Conservation (phyloP, 1,284 basidiomycete genomes). For the Moesziomyces sp. region DNA sequence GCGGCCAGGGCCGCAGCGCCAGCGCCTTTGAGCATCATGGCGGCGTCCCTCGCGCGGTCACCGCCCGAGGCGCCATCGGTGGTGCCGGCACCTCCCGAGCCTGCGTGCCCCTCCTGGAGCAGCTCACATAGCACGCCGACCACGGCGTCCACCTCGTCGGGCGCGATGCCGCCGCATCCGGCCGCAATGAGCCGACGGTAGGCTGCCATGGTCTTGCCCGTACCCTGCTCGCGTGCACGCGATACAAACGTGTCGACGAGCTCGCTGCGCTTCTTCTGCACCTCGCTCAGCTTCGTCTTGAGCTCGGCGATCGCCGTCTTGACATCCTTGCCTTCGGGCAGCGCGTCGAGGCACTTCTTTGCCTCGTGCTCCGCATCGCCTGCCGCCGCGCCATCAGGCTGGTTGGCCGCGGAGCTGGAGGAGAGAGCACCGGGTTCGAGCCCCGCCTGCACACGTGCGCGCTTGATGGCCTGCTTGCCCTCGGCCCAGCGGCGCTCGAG, state of each 20-base stretch:
- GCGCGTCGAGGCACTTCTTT: conserved; percentile 17
- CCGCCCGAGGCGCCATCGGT: conserved; percentile 11
- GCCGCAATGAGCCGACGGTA: conserved; percentile 66
- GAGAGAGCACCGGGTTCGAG: conserved; percentile 37
- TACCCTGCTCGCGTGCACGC: conserved; percentile 56
- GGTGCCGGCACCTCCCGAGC: conserved; percentile 17
- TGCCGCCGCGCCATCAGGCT: conserved; percentile 1
- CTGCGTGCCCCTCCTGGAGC: conserved; percentile 50
- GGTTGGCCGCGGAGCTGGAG: conserved; percentile 23
- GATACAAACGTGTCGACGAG: conserved; percentile 48
- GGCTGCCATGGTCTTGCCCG: conserved; percentile 61
- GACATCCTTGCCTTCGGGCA: conserved; percentile 29
- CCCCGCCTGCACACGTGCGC: conserved; percentile 43
- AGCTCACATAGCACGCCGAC: conserved; percentile 64
- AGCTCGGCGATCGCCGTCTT: conserved; percentile 48
- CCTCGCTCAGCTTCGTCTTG: conserved; percentile 37
- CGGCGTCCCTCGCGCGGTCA: conserved; percentile 41
- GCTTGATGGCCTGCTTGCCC: conserved; percentile 47
- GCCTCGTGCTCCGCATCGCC: conserved; percentile 4
- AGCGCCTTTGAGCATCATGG: conserved; percentile 48
- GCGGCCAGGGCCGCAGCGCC: conserved; percentile 49
- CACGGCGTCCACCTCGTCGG: conserved; percentile 65
- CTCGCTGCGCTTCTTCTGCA: conserved; percentile 37
- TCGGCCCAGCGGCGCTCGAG: conserved; percentile 54
- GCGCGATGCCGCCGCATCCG: conserved; percentile 63